phyloP scores from a whole-genome alignment of 805 yeast genomes.

The Wickerhamomyces sydowiorum region DNA sequence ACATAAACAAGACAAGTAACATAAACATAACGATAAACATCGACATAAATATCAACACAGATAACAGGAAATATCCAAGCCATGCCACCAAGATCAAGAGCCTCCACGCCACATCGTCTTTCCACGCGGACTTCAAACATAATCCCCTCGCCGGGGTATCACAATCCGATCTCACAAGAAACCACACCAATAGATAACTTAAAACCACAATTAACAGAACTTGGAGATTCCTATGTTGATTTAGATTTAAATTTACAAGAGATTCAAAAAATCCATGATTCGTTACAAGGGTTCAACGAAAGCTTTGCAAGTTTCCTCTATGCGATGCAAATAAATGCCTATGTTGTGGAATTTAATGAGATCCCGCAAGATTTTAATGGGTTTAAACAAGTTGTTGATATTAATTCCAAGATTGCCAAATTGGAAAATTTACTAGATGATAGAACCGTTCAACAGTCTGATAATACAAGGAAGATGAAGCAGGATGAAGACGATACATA shows the following conservation, averaged over 20 bases:
- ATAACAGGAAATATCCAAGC: too few species aligned
- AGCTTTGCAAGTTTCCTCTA: conserved; percentile 70
- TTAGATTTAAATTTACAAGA: conserved; percentile 55
- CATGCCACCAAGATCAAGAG: conserved; percentile 9
- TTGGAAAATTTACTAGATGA: conserved; percentile 15
- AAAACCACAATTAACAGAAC: conserved; percentile 35
- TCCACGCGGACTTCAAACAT: conserved; percentile 30
- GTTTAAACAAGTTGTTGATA: conserved; percentile 10
- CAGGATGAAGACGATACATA: conserved; percentile 20
- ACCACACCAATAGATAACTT: conserved; percentile 37
- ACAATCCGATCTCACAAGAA: conserved; percentile 36
- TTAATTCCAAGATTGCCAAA: conserved; percentile 13
- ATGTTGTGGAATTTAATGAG: conserved; percentile 68
- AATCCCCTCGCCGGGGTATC: conserved; percentile 37
- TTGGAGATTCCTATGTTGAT: conserved; percentile 45
- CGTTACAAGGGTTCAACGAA: conserved; percentile 65
- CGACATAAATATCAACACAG: too few species aligned
- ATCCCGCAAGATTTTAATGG: conserved; percentile 10
- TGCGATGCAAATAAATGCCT: conserved; percentile 79
- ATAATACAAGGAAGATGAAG: background rate
- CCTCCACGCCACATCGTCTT: conserved; percentile 31
- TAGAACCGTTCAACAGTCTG: background rate
- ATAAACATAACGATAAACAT: too few species aligned
- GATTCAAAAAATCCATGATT: conserved; percentile 54
- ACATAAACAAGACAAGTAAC: background rate